Evolutionary conservation across 371 early-diverging fungal genomes (phyloP), one percentile per base, ranked within the genome.

Genomic region (Apophysomyces trapeziformis): DNA sequence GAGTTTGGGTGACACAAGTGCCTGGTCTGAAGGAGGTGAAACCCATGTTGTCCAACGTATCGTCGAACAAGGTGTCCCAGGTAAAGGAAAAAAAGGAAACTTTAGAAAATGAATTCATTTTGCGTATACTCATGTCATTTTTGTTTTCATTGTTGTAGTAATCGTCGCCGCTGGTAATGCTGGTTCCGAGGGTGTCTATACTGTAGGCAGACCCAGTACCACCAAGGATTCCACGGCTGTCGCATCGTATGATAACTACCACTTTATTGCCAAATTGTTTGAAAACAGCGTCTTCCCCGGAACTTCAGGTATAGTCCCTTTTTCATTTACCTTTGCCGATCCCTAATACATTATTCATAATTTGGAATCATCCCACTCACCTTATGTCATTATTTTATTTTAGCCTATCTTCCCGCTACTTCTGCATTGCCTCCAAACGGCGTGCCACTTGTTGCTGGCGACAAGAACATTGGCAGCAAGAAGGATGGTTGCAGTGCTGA

Each of bases 1-100:
- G 79, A 87, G 87, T 65, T 63, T 92, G 47, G 94, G 93, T 45
- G 83, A 79, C n/a, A 79, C 75, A 13, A 69, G 76, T 54, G 79
- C 74, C n/a, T 90, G 85, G 84, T 58, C 69, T 38, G 79, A 83
- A 45, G 68, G 74, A 38, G 69, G 83, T 11, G 70, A 69, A 43
- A 68, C 86, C 6, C 72, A 66, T 8, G 75, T 82, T 3, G 86
- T 81, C 16, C 62, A 79, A 37, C 71, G 73, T 4, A 77, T 90
- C 59, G 68, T 65, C 58, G 46, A 47, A 7, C 61, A 69, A 38
- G 73, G 73, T 1, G 61, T 70, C 16, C 72, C 76, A 57, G 74
- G 74, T 74, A 47, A 18, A 18, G 7, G 4, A 45, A 13, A 26
- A 47, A 45, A 6, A 38, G 43, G 26, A 18, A 38, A 38, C 37